These are phyloP conservation scores for Prillingera fragicola DNA, from an alignment of 1,284 basidiomycete genomes.

Conservation along the genomic window DNA sequence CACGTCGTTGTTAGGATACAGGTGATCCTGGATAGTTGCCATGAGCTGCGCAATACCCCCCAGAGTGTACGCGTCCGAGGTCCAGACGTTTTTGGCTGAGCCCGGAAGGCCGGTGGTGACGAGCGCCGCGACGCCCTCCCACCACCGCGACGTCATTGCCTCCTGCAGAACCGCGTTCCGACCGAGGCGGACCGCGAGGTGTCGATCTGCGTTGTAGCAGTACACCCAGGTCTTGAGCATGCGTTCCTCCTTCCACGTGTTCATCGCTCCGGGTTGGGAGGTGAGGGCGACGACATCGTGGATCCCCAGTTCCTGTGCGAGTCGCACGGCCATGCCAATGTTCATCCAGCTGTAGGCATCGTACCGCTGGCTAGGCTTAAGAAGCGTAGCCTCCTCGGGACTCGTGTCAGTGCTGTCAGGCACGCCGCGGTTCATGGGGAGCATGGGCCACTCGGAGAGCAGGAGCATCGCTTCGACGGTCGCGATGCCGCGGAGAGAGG, in stretches of 20 bases:
- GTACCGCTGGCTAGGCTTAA: constrained; percentile 9
- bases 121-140: constrained; percentile 8
- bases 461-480: constrained; percentile 14
- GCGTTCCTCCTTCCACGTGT: constrained; percentile 7
- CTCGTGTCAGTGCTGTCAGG: too few species aligned
- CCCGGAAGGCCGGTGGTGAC: background rate
- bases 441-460: constrained; percentile 15
- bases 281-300: constrained; percentile 9
- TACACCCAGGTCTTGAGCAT: constrained; percentile 17
- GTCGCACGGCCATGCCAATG: constrained; percentile 10
- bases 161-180: constrained; percentile 14
- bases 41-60: constrained; percentile 5
- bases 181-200: constrained; percentile 10
- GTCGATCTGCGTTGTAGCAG: constrained; percentile 12
- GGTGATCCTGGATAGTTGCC: constrained; percentile 12
- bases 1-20: constrained; percentile 12
- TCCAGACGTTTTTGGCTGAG: constrained; percentile 1
- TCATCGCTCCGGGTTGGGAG: background rate
- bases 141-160: constrained; percentile 16
- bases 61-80: constrained; percentile 8
- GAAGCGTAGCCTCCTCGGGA: constrained; percentile 5
- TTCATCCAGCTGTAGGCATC: constrained; percentile 12
- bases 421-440: too few species aligned
- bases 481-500: constrained; percentile 3
- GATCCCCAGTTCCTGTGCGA: constrained; percentile 15